A percentile compares a stretch with the other conserved stretches of the same genome.
Evolutionary conservation across 2,329 filamentous ascomycete genomes (phyloP).

Genomic region (Truncatella angustata): DNA sequence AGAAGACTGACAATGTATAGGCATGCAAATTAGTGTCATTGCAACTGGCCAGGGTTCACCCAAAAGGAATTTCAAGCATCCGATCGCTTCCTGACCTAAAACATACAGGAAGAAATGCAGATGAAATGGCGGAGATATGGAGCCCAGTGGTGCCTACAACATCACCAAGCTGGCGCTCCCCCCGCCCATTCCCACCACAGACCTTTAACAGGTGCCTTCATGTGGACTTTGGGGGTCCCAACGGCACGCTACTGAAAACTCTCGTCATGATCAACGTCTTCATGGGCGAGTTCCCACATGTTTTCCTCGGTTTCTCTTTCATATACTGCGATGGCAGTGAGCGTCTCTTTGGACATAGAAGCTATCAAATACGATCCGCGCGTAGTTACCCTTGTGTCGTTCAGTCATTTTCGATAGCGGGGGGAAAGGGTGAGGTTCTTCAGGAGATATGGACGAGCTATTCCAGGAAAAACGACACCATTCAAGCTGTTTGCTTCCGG

Average conservation of each 20-base stretch:
- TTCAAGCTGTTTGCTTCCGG: slow-evolving; percentile 12
- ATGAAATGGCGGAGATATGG: slow-evolving; percentile 13
- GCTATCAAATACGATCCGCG: neutral
- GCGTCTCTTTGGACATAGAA: slow-evolving; percentile 15
- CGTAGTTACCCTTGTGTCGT: slow-evolving; percentile 4
- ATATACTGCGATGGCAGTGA: slow-evolving; percentile 17
- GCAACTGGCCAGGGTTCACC: too few species aligned
- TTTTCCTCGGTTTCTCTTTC: slow-evolving; percentile 18
- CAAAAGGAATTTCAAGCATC: too few species aligned
- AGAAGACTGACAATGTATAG: neutral
- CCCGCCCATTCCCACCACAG: neutral
- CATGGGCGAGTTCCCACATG: slow-evolving; percentile 15
- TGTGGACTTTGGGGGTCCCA: slow-evolving; percentile 18
- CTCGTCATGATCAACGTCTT: slow-evolving; percentile 13
- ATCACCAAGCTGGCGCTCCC: slow-evolving; percentile 12
- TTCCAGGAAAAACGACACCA: slow-evolving; percentile 5
- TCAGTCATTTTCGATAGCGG: slow-evolving; percentile 17
- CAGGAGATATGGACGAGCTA: slow-evolving; percentile 10
- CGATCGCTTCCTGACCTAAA: too few species aligned
- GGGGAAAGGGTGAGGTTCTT: slow-evolving; percentile 16
- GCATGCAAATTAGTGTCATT: slow-evolving; percentile 18
- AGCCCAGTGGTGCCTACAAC: slow-evolving; percentile 14
- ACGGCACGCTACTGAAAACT: slow-evolving; percentile 10
- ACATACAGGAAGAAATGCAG: too few species aligned
- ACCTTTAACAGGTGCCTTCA: slow-evolving; percentile 17